Evolutionary conservation across 2,329 filamentous ascomycete genomes (phyloP).

Genomic region (Podosphaera xanthii): DNA sequence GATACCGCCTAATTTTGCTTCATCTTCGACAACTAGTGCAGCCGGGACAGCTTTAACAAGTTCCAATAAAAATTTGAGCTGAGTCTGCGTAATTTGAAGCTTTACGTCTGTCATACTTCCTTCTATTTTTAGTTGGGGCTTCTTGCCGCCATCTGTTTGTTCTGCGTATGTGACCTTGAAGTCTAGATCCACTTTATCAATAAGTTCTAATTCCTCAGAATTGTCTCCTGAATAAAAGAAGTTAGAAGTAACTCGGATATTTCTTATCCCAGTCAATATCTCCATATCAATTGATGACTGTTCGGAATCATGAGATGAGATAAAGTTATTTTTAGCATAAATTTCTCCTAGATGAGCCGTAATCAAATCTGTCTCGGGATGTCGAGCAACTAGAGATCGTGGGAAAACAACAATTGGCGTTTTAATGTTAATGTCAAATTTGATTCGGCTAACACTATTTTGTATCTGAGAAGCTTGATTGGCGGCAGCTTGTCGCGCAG

Average conservation of each 20-base stretch:
- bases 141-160: conserved; percentile 50
- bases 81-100: conserved; percentile 67
- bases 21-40: conserved; percentile 56
- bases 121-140: conserved; percentile 79
- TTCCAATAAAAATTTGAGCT: conserved; percentile 73
- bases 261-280: conserved; percentile 72
- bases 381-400: conserved; percentile 45
- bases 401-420: conserved; percentile 95
- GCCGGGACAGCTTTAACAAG: conserved; percentile 71
- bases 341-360: conserved; percentile 94
- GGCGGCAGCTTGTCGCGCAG: conserved; percentile 78
- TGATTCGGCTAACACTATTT: conserved; percentile 70
- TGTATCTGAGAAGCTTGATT: conserved; percentile 87
- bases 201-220: conserved; percentile 79
- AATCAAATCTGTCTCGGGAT: conserved; percentile 53
- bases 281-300: conserved; percentile 63
- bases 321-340: conserved; percentile 85
- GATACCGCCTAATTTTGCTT: conserved; percentile 50
- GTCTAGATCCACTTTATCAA: conserved; percentile 85
- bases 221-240: conserved; percentile 55
- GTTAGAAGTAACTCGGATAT: conserved; percentile 73
- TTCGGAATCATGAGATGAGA: conserved; percentile 56
- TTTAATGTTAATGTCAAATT: conserved; percentile 81
- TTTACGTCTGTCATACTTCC: conserved; percentile 88
- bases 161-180: conserved; percentile 86